These are phyloP conservation scores for Malus fusca DNA, from an alignment of 306 rosid species.

Conservation along the genomic window DNA sequence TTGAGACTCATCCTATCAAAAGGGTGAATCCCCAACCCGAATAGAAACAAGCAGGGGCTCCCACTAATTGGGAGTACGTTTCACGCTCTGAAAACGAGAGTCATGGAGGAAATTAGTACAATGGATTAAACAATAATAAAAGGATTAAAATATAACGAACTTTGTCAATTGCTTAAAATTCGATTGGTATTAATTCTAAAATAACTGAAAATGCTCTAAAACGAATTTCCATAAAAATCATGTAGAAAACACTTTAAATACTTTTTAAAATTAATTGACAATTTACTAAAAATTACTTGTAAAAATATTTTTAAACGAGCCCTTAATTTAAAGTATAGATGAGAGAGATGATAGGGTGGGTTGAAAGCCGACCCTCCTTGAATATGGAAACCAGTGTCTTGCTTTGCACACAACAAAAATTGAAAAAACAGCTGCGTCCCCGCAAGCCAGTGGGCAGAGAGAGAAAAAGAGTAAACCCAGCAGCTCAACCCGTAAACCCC, in stretches of 20 bases:
- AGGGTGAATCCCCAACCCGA: neutral
- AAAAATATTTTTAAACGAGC: too few relatives aligned
- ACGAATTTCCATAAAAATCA: too few relatives aligned
- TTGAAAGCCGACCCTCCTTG: constrained; percentile 33
- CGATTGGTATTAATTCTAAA: too few relatives aligned
- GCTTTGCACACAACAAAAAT: neutral
- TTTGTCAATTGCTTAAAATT: too few relatives aligned
- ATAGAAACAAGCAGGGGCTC: neutral
- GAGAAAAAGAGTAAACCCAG: constrained; percentile 44
- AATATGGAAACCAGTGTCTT: constrained; percentile 52
- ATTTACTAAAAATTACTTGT: too few relatives aligned
- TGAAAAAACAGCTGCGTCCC: constrained; percentile 36
- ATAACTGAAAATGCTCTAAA: too few relatives aligned
- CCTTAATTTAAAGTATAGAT: too few relatives aligned
- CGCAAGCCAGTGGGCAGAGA: constrained; percentile 10
- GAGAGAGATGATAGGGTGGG: constrained; percentile 12
- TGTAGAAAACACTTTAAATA: too few relatives aligned
- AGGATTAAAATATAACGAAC: neutral
- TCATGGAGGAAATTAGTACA: neutral
- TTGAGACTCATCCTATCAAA: neutral
- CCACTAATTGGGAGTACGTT: neutral
- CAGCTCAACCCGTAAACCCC: constrained; percentile 29
- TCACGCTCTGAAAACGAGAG: neutral
- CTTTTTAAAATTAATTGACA: rapidly evolving
- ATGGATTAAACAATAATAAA: neutral